Evolutionary conservation across 2,329 filamentous ascomycete species (phyloP).

Genomic region (Bipolaris sorokiniana): DNA sequence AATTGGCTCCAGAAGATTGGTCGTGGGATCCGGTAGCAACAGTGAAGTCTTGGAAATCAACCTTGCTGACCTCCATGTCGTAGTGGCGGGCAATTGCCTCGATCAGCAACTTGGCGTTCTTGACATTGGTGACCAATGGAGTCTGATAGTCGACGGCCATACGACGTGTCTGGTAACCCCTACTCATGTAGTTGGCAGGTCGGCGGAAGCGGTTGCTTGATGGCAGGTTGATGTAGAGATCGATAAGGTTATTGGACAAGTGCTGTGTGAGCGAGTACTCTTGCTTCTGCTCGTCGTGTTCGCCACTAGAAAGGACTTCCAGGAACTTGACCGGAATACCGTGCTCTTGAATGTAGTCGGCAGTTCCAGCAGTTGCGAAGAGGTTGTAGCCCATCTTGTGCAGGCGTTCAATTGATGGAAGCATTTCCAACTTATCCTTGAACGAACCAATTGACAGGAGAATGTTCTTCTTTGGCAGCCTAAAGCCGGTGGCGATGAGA

Average conservation of each 20-base stretch:
- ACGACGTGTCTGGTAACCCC: conserved; percentile 92
- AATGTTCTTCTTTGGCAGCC: conserved; percentile 93
- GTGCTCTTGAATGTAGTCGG: conserved; percentile 94
- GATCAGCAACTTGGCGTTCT: conserved; percentile 96
- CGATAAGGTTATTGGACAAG: conserved; percentile 95
- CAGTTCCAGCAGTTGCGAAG: conserved; percentile 94
- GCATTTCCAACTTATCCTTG: conserved; percentile 98
- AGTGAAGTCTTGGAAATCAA: conserved; percentile 87
- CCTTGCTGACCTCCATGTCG: conserved; percentile 78
- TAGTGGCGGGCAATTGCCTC: conserved; percentile 92
- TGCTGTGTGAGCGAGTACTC: conserved; percentile 98
- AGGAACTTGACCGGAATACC: conserved; percentile 91
- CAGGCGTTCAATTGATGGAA: conserved; percentile 88
- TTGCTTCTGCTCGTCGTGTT: conserved; percentile 81
- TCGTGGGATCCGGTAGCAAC: conserved; percentile 45
- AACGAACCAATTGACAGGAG: conserved; percentile 94
- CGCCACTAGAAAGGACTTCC: conserved; percentile 70
- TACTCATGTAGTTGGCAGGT: conserved; percentile 97
- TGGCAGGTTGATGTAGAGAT: conserved; percentile 98
- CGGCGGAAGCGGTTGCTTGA: conserved; percentile 97
- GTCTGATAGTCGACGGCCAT: conserved; percentile 99
- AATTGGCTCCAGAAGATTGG: conserved; percentile 48
- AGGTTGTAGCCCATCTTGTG: conserved; percentile 92
- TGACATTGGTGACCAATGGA: conserved; percentile 96
- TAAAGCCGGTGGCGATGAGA: conserved; percentile 93